These are phyloP conservation scores for Komagataella ulmi DNA, from an alignment of 805 yeast species.

Conservation along the genomic window DNA sequence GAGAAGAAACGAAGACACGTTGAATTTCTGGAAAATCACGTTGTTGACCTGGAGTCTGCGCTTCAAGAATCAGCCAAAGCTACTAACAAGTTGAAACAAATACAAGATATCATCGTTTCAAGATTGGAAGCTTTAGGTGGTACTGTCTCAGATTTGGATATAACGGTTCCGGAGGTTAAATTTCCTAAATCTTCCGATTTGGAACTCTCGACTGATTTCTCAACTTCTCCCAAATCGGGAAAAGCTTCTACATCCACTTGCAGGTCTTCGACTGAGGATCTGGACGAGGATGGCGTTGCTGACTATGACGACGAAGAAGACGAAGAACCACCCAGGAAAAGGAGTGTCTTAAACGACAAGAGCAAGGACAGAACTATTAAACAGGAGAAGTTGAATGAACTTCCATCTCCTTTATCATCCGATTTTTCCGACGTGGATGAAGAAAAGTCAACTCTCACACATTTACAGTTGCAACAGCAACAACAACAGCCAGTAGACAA, in stretches of 20 bases:
- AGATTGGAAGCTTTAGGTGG: slow-evolving; percentile 2
- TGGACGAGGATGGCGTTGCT: slow-evolving; percentile 1
- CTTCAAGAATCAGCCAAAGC: not conserved
- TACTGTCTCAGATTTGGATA: slow-evolving; percentile 2
- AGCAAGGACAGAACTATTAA: not conserved
- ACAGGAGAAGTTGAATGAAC: not conserved
- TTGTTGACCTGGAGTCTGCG: slow-evolving; percentile 23
- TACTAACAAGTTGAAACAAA: not conserved
- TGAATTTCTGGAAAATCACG: slow-evolving; percentile 64
- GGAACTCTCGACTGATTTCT: not conserved
- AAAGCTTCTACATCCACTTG: not conserved
- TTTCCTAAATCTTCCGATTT: not conserved
- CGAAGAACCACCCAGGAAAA: not conserved
- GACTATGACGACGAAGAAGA: slow-evolving; percentile 1
- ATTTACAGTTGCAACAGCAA: not conserved
- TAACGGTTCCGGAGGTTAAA: not conserved
- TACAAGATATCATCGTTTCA: not conserved
- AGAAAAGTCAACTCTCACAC: not conserved
- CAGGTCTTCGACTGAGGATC: not conserved
- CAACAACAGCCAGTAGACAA: not conserved
- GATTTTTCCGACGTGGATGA: not conserved
- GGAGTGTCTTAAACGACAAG: not conserved
- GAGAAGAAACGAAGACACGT: slow-evolving; percentile 92
- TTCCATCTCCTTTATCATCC: not conserved
- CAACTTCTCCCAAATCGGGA: not conserved